phyloP scores from a whole-genome alignment of 768 basidiomycete genomes.

The Lactarius trivialis region DNA sequence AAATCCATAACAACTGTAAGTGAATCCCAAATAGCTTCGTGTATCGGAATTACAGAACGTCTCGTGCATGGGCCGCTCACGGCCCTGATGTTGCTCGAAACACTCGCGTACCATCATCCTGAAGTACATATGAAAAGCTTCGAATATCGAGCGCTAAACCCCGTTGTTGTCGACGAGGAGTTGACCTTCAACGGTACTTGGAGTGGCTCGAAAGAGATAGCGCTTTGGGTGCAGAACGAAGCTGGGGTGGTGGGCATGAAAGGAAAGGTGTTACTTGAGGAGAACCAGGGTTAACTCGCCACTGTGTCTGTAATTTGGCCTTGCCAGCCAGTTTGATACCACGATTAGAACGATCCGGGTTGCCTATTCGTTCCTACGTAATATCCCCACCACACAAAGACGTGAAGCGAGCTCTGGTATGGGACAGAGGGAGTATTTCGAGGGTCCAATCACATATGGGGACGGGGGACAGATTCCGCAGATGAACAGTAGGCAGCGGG shows the following conservation, averaged over 20 bases:
- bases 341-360: not conserved
- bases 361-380: not conserved
- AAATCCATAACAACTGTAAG: conserved; percentile 17
- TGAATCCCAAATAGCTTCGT: not conserved
- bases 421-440: not conserved
- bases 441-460: not conserved
- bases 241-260: conserved; percentile 64
- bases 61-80: conserved; percentile 84
- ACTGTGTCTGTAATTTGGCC: not conserved
- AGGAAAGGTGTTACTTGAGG: conserved; percentile 35
- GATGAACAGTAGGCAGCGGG: not conserved
- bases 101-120: conserved; percentile 45
- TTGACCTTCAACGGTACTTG: conserved; percentile 44
- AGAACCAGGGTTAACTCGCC: not conserved
- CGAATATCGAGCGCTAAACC: conserved; percentile 65
- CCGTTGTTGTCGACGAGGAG: conserved; percentile 47
- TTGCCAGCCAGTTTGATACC: not conserved
- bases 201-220: conserved; percentile 33
- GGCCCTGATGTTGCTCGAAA: conserved; percentile 71
- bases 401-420: not conserved
- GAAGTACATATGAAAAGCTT: conserved; percentile 43
- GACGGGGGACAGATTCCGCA: not conserved
- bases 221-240: conserved; percentile 55
- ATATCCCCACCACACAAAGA: not conserved
- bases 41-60: conserved; percentile 43